A percentile compares a stretch with the other conserved stretches of the same genome.
phyloP scores from a whole-genome alignment of 345 rosid species.

The Geranium rotundifolium region DNA sequence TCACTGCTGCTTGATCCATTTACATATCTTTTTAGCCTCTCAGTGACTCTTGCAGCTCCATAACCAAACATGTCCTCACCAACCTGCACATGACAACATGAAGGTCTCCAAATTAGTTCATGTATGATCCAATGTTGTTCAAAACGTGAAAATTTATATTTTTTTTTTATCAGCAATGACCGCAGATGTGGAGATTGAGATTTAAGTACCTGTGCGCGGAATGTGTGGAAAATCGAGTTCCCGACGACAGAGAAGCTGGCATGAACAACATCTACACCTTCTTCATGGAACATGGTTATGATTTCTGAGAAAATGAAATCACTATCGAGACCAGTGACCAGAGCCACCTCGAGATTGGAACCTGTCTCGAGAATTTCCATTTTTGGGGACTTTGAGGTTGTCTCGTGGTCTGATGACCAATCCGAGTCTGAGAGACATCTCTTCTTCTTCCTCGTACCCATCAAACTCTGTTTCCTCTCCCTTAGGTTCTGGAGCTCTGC shows the following conservation, averaged over 20 bases:
- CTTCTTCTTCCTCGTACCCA: constrained; percentile 17
- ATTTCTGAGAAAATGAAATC: constrained; percentile 28
- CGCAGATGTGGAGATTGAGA: not conserved
- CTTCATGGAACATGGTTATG: constrained; percentile 28
- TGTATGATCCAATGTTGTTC: not conserved
- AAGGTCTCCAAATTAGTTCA: not conserved
- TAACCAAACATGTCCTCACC: constrained; percentile 13
- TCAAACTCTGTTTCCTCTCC: constrained; percentile 25
- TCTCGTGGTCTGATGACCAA: not conserved
- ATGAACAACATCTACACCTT: constrained; percentile 24
- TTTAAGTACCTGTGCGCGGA: constrained; percentile 35
- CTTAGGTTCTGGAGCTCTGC: constrained; percentile 16
- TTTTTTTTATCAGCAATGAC: not conserved
- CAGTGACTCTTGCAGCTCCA: constrained; percentile 24
- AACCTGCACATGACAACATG: constrained; percentile 13
- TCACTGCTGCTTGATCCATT: constrained; percentile 11
- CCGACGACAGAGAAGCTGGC: constrained; percentile 26
- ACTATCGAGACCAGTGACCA: constrained; percentile 17
- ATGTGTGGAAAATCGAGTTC: constrained; percentile 18
- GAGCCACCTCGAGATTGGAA: constrained; percentile 22
- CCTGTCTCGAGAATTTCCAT: constrained; percentile 27
- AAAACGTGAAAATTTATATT: too few relatives aligned
- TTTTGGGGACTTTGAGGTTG: constrained; percentile 15
- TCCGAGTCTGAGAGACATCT: constrained; percentile 4
- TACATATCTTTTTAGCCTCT: constrained; percentile 28